phyloP scores from a whole-genome alignment of 2,329 filamentous ascomycete species.

The Diaporthe sp. region DNA sequence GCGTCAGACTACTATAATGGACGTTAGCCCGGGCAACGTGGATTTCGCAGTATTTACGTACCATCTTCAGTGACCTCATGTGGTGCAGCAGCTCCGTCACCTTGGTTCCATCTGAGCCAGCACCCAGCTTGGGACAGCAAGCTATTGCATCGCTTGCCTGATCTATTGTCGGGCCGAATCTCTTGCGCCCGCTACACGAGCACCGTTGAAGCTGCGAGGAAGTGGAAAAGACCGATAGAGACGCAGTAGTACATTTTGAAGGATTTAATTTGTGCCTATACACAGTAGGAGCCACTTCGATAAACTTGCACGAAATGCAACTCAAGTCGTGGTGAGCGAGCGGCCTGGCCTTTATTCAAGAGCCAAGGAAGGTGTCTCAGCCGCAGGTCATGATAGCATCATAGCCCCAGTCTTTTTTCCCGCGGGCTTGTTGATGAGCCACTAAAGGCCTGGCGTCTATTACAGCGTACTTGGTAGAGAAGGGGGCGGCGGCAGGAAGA shows the following conservation, averaged over 20 bases:
- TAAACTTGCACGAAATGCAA: background rate
- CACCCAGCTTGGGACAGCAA: background rate
- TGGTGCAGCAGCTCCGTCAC: background rate
- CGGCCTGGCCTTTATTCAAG: background rate
- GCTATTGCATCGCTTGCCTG: background rate
- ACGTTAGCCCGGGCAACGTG: background rate
- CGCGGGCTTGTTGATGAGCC: background rate
- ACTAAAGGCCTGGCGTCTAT: background rate
- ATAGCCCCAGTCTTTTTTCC: constrained; percentile 4
- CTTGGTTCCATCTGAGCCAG: no score
- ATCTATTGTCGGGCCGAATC: no score
- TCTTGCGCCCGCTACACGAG: background rate
- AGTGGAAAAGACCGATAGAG: constrained; percentile 29
- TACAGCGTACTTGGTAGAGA: background rate
- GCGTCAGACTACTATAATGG: no score
- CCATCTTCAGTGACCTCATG: background rate
- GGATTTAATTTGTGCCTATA: background rate
- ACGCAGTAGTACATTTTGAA: constrained; percentile 26
- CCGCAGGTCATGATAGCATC: constrained; percentile 19
- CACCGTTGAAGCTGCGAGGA: constrained; percentile 6
- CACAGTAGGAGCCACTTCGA: no score
- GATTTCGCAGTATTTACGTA: no score
- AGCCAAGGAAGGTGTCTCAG: constrained; percentile 16
- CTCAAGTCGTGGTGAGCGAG: background rate
- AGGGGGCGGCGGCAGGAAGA: background rate